These are phyloP conservation scores for Lipomyces yamanashiensis DNA, from an alignment of 805 yeast species.

Conservation along the genomic window DNA sequence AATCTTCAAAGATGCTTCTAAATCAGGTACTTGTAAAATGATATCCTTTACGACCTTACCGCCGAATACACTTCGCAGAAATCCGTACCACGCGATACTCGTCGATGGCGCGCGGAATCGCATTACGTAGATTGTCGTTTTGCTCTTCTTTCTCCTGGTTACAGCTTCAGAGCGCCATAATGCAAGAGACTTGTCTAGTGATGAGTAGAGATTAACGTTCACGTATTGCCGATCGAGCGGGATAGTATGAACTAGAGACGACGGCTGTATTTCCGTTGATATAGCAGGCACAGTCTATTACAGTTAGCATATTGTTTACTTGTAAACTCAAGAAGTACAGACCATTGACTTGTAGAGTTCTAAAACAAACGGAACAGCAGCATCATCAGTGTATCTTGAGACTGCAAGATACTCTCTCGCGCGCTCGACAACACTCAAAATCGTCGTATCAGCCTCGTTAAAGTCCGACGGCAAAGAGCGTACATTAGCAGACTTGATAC, in stretches of 20 bases:
- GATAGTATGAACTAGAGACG: conserved; percentile 18
- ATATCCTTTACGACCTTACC: conserved; percentile 42
- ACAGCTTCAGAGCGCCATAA: conserved; percentile 45
- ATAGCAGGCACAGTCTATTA: conserved; percentile 29
- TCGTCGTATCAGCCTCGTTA: conserved; percentile 57
- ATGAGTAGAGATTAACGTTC: conserved; percentile 61
- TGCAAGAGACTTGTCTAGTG: conserved; percentile 71
- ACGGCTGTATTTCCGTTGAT: conserved; percentile 38
- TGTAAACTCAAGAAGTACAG: not conserved
- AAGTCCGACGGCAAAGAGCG: conserved; percentile 46
- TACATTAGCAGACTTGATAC: conserved; percentile 52
- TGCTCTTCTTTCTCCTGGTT: not conserved
- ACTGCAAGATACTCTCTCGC: conserved; percentile 84
- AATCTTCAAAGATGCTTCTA: conserved; percentile 53
- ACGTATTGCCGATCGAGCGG: conserved; percentile 40
- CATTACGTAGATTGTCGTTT: conserved; percentile 55
- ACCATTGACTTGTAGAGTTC: conserved; percentile 60
- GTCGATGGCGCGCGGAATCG: conserved; percentile 58
- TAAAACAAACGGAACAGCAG: conserved; percentile 58
- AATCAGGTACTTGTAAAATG: conserved; percentile 52
- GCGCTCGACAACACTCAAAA: conserved; percentile 63
- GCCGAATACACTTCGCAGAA: conserved; percentile 57
- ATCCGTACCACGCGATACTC: conserved; percentile 67
- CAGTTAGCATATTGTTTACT: not conserved
- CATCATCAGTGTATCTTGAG: conserved; percentile 63